Base-by-base conservation (phyloP, 805 yeast genomes). In the Spathaspora sp. region DNA sequence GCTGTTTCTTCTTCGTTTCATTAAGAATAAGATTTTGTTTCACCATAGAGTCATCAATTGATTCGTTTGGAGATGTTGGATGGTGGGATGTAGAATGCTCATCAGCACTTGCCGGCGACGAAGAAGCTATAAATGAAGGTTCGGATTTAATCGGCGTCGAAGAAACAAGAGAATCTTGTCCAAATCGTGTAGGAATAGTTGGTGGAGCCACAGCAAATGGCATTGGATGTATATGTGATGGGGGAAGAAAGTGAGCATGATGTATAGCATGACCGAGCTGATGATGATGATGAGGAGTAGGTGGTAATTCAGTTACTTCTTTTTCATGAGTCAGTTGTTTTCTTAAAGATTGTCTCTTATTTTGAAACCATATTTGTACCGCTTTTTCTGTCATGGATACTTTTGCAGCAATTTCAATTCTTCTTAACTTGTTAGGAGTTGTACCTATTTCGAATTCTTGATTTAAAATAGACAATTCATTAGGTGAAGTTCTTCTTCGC, bases 331-430 rank as follows among this genome's bases (percentile, higher is more conserved):
- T 55, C 50, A 62, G 60, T 48, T 71, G 75, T 59, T 85, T 82
- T 61, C 91, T 80, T 56, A 86, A 70, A 38, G 92, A 79, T 69
- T 93, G 97, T 68, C 99, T 82, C 68, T 85, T 88, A 70, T 94
- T 94, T 72, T 94, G 99, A 72, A 94, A 94, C 99, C 99, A 94
- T 56, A 93, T 90, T 72, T 94, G 99, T 35, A 94, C 96, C 1
- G 97, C 97, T 67, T 92, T 90, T 68, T 92, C 97, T n/a, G 93
- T 83, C 98, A 94, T 94, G 58, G 84, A 85, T 42, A 94, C 96
- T 57, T 76, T 81, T 29, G 73, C 68, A 4, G 98, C 97, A 57
- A 94, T 88, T 57, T 85, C 87, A 44, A 81, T 76, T 59, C 98
- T 82, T 63, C 86, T 78, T 44, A 78, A 70, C 65, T 85, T 86